These are phyloP conservation scores for Salicornia ramosissima DNA, from an alignment of 148 eudicot species.

Conservation along the genomic window DNA sequence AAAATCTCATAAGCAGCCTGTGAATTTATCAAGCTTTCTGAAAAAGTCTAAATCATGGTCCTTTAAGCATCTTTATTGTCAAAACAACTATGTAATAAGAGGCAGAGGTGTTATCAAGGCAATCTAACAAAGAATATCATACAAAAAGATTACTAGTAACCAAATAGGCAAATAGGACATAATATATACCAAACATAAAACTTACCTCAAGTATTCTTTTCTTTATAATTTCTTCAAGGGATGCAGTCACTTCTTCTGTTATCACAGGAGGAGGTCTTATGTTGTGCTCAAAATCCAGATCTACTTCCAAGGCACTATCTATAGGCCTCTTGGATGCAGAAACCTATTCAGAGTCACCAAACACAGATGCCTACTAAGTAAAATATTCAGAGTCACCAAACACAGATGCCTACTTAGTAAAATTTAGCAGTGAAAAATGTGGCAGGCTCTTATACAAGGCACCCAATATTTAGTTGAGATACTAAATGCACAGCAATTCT, in stretches of 20 bases:
- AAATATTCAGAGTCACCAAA: slow-evolving; percentile 23
- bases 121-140: background rate
- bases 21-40: background rate
- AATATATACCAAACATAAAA: background rate
- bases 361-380: background rate
- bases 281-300: slow-evolving; percentile 91
- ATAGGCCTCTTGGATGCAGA: slow-evolving; percentile 86
- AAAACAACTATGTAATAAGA: background rate
- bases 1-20: background rate
- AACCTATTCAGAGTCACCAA: slow-evolving; percentile 41
- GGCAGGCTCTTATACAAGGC: background rate
- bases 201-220: slow-evolving; percentile 84
- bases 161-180: background rate
- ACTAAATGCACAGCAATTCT: too few relatives aligned
- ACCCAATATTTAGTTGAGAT: background rate
- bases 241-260: slow-evolving; percentile 83
- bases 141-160: background rate
- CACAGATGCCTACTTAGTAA: background rate
- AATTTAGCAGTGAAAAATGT: background rate
- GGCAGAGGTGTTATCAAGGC: background rate
- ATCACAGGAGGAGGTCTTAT: slow-evolving; percentile 87
- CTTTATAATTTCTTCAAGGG: slow-evolving; percentile 83
- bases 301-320: slow-evolving; percentile 93
- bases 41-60: background rate
- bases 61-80: background rate